Evolutionary conservation across 164 flowering plant genomes (phyloP).

Genomic region (Warburgia ugandensis): DNA sequence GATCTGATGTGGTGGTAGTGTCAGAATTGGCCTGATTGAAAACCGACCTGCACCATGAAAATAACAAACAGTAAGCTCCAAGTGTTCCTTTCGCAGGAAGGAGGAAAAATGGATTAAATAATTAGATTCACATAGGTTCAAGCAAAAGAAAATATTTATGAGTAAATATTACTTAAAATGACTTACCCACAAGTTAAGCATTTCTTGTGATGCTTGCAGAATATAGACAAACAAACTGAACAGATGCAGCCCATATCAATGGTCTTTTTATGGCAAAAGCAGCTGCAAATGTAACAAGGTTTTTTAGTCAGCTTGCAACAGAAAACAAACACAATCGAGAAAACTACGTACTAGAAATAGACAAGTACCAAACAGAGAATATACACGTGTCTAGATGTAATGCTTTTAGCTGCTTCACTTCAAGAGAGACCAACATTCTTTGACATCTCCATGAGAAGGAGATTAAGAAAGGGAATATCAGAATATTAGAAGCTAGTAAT

Average conservation of each 20-base stretch:
- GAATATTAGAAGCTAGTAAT: too few species aligned
- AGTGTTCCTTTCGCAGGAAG: neutral
- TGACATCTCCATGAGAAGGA: too few species aligned
- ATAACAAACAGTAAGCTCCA: neutral
- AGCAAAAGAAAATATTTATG: neutral
- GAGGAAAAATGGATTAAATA: neutral
- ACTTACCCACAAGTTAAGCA: constrained; percentile 98
- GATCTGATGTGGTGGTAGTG: constrained; percentile 27
- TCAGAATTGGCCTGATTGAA: constrained; percentile 63
- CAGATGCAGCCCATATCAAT: constrained; percentile 96
- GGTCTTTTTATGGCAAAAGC: constrained; percentile 95
- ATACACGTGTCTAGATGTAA: too few species aligned
- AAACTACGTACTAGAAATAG: neutral
- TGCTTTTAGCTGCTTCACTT: too few species aligned
- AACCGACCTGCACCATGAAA: constrained; percentile 46
- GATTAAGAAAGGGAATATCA: too few species aligned
- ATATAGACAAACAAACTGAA: constrained; percentile 92
- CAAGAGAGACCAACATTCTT: too few species aligned
- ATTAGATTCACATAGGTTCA: neutral
- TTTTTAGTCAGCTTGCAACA: constrained; percentile 2
- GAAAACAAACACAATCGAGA: neutral
- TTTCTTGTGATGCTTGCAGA: constrained; percentile 88
- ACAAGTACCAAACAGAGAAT: neutral
- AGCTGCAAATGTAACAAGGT: constrained; percentile 55
- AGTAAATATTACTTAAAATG: neutral